Evolutionary conservation across 2,329 filamentous ascomycete genomes (phyloP).

Genomic region (Hymenoscyphus linearis): DNA sequence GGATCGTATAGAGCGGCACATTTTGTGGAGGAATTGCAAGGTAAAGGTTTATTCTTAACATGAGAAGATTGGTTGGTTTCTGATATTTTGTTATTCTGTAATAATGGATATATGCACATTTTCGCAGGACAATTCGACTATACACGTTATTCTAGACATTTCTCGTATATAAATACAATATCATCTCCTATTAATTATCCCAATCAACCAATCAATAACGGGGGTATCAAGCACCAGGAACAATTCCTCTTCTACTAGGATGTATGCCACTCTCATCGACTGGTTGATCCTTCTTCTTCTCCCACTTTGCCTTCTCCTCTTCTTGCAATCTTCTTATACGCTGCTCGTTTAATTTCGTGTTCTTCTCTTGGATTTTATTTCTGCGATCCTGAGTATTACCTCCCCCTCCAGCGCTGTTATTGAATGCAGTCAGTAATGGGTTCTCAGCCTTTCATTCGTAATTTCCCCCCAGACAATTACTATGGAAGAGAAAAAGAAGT

Average conservation of each 20-base stretch:
- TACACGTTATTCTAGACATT: not conserved
- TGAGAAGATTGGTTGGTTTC: no score
- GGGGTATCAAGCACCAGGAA: slow-evolving; percentile 14
- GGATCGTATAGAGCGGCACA: no score
- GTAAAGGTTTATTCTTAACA: no score
- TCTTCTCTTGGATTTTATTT: slow-evolving; percentile 79
- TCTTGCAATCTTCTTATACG: slow-evolving; percentile 25
- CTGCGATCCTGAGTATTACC: slow-evolving; percentile 67
- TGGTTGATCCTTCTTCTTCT: slow-evolving; percentile 15
- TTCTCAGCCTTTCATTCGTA: not conserved
- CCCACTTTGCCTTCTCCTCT: slow-evolving; percentile 24
- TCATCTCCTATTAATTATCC: not conserved
- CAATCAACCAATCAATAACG: no score
- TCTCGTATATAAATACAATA: not conserved
- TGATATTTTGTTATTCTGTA: no score
- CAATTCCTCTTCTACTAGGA: slow-evolving; percentile 26
- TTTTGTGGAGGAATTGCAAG: no score
- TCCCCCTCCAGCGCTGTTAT: slow-evolving; percentile 70
- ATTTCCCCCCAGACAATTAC: not conserved
- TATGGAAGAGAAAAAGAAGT: not conserved
- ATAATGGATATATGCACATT: no score
- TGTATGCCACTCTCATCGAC: slow-evolving; percentile 27
- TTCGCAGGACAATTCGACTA: no score
- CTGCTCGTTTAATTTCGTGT: slow-evolving; percentile 70
- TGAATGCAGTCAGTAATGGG: not conserved